Conservation (phyloP, 805 yeast genomes). For the Metschnikowia kofuensis region DNA sequence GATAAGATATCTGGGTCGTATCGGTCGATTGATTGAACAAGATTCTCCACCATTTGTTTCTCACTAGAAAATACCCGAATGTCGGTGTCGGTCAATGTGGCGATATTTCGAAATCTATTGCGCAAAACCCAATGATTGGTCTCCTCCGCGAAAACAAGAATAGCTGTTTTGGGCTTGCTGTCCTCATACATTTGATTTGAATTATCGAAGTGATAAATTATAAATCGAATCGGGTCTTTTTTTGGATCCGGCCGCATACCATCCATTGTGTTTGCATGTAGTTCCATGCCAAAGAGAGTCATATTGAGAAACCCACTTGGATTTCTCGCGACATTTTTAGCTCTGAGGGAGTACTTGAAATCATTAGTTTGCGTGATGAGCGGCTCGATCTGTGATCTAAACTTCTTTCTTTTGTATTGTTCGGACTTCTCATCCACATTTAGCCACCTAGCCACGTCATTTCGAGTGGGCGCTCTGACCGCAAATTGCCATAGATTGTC, state of each 20-base stretch:
- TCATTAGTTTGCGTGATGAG: slow-evolving; percentile 40
- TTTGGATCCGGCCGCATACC: slow-evolving; percentile 60
- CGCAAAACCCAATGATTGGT: neutral
- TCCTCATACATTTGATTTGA: slow-evolving; percentile 19
- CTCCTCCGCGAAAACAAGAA: slow-evolving; percentile 8
- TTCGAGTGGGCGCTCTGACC: slow-evolving; percentile 46
- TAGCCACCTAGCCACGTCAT: slow-evolving; percentile 36
- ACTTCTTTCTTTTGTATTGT: slow-evolving; percentile 14
- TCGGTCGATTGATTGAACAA: slow-evolving; percentile 53
- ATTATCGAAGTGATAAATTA: slow-evolving; percentile 63
- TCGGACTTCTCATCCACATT: slow-evolving; percentile 13
- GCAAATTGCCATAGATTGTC: slow-evolving; percentile 44
- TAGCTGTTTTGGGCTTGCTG: slow-evolving; percentile 5
- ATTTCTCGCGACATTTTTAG: slow-evolving; percentile 30
- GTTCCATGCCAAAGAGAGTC: slow-evolving; percentile 62
- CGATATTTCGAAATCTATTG: neutral
- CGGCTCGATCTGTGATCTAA: slow-evolving; percentile 51
- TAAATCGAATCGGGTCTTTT: slow-evolving; percentile 52
- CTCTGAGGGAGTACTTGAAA: slow-evolving; percentile 37
- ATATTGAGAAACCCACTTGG: slow-evolving; percentile 46
- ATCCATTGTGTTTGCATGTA: slow-evolving; percentile 58
- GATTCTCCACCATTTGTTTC: slow-evolving; percentile 50
- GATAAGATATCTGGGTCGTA: slow-evolving; percentile 86
- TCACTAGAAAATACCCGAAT: slow-evolving; percentile 39
- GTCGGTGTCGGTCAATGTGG: slow-evolving; percentile 4